Evolutionary conservation across 140 eudicot species (phyloP), one percentile per base, ranked within the genome.

Genomic region (Ambrosia hybrid): DNA sequence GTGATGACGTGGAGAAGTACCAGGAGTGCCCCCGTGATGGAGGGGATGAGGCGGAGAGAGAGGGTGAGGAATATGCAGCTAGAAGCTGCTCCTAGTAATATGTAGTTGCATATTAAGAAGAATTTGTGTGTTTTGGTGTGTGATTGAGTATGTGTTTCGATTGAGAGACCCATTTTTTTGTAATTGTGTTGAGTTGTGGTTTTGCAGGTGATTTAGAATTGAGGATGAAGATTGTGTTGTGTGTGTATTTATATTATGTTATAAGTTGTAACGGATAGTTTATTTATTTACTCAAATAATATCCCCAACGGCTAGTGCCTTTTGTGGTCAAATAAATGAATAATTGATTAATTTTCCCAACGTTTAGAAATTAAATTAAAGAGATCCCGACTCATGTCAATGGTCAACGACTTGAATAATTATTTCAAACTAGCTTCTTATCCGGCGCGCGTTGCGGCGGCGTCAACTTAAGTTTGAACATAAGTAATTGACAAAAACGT

Each of bases 1-100:
- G 96, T 88, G 84, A 77, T 46, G 56, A 86, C 12, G 78, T 88
- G 95, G 74, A 88, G 86, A 63, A 88, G 84, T 75, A 86, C 83
- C 14, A 88, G 75, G 38, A 86, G 46, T 21, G 65, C 67, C 4
- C 92, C 92, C n/a, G 71, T 34, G 49, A 65, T 43, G 10, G 92
- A 86, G 0, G 91, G 95, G 72, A 88, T 0, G 2, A 88, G 74
- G 70, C 91, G 89, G 70, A 88, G 89, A 41, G 87, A 86, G 70
- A 88, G 96, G 0, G 87, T 88, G 36, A 88, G 84, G 85, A 85
- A 88, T 55, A 88, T 85, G 87, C 95, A 30, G 2, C 34, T 30
- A 30, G 34, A 30, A 30, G 34, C 34, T 30, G 34, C 34, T 30
- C 34, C 34, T 2, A 85, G 76, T 36, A 88, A 65, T 53, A 77